phyloP scores from a whole-genome alignment of 148 eudicot species.

The Chenopodium suecicum region DNA sequence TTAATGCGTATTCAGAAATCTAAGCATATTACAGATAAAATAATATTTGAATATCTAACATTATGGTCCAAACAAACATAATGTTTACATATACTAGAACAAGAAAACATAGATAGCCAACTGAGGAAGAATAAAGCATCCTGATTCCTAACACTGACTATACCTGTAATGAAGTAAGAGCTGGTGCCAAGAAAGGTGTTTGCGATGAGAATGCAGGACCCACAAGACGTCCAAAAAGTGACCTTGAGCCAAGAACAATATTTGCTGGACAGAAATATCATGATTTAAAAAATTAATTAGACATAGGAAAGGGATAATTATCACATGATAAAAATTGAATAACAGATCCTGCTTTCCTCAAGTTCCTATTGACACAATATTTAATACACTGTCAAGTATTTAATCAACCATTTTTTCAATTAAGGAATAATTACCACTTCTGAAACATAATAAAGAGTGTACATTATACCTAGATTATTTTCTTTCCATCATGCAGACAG shows the following conservation, averaged over 20 bases:
- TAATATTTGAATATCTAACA: too few species aligned
- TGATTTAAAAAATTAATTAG: neutral
- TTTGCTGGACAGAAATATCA: slow-evolving; percentile 57
- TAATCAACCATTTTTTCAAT: neutral
- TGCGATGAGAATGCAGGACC: slow-evolving; percentile 38
- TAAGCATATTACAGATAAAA: neutral
- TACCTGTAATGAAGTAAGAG: slow-evolving; percentile 91
- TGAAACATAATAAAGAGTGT: neutral
- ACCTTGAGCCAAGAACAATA: slow-evolving; percentile 67
- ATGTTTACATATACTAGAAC: neutral
- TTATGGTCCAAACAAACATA: too few species aligned
- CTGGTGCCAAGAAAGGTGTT: slow-evolving; percentile 42
- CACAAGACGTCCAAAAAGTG: slow-evolving; percentile 69
- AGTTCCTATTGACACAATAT: neutral
- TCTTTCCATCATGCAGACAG: neutral
- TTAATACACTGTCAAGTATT: neutral
- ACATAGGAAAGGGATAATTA: neutral
- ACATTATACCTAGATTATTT: too few species aligned
- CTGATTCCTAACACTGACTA: neutral
- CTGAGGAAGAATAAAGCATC: neutral
- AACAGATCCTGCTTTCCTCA: slow-evolving; percentile 2
- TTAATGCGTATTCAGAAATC: neutral
- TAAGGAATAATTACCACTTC: neutral
- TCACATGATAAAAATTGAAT: neutral
- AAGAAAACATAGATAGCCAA: neutral